These are phyloP conservation scores for Aspergillus biplanus DNA, from an alignment of 495 filamentous ascomycete genomes.

Conservation along the genomic window DNA sequence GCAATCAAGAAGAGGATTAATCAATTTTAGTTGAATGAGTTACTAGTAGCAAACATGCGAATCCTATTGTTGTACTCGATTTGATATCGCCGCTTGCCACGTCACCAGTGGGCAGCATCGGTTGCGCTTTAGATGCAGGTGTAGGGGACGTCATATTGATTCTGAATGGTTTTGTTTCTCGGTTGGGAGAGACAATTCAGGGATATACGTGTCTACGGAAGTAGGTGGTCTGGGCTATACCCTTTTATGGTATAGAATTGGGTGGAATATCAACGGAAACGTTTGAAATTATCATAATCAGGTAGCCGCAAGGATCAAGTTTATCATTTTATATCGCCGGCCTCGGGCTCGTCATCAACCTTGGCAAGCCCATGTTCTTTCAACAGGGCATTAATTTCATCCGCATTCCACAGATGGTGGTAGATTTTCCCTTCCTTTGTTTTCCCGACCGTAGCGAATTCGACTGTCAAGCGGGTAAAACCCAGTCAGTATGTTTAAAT, in stretches of 20 bases:
- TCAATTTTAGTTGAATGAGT: constrained; percentile 27
- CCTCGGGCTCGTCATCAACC: constrained; percentile 76
- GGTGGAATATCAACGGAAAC: constrained; percentile 21
- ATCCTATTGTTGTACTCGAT: constrained; percentile 30
- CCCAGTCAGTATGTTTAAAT: constrained; percentile 37
- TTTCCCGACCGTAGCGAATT: constrained; percentile 97
- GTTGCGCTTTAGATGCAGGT: constrained; percentile 32
- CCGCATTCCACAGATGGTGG: constrained; percentile 95
- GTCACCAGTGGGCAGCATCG: constrained; percentile 40
- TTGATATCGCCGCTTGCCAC: constrained; percentile 41
- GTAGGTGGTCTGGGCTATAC: constrained; percentile 9
- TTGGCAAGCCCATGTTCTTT: constrained; percentile 96
- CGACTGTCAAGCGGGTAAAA: constrained; percentile 61
- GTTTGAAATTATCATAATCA: constrained; percentile 35
- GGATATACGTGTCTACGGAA: constrained; percentile 29
- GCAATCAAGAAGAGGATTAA: constrained; percentile 20
- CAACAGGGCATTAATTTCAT: constrained; percentile 92
- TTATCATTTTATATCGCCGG: constrained; percentile 51
- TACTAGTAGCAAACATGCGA: constrained; percentile 25
- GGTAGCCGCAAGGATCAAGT: constrained; percentile 17
- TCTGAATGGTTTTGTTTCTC: constrained; percentile 18
- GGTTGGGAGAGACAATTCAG: constrained; percentile 29
- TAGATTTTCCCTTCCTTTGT: constrained; percentile 94
- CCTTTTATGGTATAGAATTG: not conserved
- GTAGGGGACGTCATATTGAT: constrained; percentile 18